These are phyloP conservation scores for Talaromyces sp. DNA, from an alignment of 2,329 filamentous ascomycete species.

Conservation along the genomic window DNA sequence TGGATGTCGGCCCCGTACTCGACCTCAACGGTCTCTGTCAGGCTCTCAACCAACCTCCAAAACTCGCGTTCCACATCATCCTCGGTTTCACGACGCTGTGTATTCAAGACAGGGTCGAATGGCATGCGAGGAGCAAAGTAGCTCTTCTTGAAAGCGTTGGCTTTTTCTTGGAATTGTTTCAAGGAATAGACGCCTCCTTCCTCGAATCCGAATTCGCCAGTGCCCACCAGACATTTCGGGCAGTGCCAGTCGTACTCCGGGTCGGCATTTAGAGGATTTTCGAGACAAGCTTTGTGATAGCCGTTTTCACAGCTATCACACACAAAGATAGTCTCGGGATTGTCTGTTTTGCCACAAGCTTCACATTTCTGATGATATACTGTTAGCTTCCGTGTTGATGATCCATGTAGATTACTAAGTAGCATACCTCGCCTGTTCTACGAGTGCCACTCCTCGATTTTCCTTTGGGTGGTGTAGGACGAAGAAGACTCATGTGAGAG, in stretches of 20 bases:
- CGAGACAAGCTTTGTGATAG: slow-evolving; percentile 83
- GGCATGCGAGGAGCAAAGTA: slow-evolving; percentile 92
- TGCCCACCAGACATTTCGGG: slow-evolving; percentile 87
- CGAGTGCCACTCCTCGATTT: slow-evolving; percentile 55
- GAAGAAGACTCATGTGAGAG: slow-evolving; percentile 93
- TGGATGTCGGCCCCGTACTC: slow-evolving; percentile 98
- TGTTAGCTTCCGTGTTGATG: slow-evolving; percentile 23
- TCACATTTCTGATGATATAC: slow-evolving; percentile 66
- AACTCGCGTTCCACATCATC: slow-evolving; percentile 96
- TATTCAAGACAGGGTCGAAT: slow-evolving; percentile 78
- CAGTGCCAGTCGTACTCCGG: slow-evolving; percentile 95
- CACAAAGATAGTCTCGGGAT: slow-evolving; percentile 64
- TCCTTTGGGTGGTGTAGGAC: slow-evolving; percentile 64
- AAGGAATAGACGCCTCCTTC: slow-evolving; percentile 94
- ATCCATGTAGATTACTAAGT: slow-evolving; percentile 7
- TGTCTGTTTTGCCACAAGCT: slow-evolving; percentile 75
- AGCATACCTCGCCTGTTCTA: slow-evolving; percentile 56
- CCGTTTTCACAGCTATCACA: slow-evolving; percentile 92
- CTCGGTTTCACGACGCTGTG: slow-evolving; percentile 76
- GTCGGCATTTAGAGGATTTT: slow-evolving; percentile 72
- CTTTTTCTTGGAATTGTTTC: slow-evolving; percentile 93
- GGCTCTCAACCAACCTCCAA: slow-evolving; percentile 88
- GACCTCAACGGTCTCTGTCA: slow-evolving; percentile 94
- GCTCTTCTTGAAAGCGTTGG: slow-evolving; percentile 86
- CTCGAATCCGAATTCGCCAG: slow-evolving; percentile 95